Evolutionary conservation across 2,329 filamentous ascomycete species (phyloP).

Genomic region (Apiospora hydei): DNA sequence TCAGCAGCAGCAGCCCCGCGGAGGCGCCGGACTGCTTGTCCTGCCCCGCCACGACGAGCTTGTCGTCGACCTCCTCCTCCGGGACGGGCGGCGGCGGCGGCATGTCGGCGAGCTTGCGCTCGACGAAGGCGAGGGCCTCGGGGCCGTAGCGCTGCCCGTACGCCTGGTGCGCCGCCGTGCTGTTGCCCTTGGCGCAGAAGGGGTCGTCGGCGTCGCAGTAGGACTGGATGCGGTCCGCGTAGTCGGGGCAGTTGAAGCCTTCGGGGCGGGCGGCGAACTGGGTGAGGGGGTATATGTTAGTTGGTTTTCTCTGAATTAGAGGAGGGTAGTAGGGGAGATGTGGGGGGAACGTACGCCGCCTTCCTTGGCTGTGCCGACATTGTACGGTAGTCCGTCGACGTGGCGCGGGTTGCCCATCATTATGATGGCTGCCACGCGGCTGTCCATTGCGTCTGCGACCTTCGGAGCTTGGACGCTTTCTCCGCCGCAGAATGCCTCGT

Average conservation of each 20-base stretch:
- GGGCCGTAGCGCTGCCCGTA: constrained; percentile 65
- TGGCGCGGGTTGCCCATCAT: constrained; percentile 68
- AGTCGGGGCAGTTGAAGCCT: constrained; percentile 60
- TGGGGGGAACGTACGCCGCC: constrained; percentile 58
- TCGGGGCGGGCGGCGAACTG: constrained; percentile 64
- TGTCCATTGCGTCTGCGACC: constrained; percentile 52
- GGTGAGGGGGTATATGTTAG: constrained; percentile 6
- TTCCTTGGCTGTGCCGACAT: constrained; percentile 64
- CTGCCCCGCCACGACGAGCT: not conserved
- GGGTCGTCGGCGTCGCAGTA: constrained; percentile 68
- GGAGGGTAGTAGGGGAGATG: too few species aligned
- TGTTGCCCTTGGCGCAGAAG: constrained; percentile 66
- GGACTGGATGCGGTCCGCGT: constrained; percentile 57
- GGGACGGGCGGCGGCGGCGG: not conserved
- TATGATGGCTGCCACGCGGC: constrained; percentile 63
- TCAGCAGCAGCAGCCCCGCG: too few species aligned
- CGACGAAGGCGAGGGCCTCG: constrained; percentile 63
- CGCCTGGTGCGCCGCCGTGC: constrained; percentile 61
- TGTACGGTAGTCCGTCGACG: constrained; percentile 58
- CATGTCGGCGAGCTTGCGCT: constrained; percentile 51
- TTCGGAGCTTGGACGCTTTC: constrained; percentile 54
- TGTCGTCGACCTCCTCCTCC: not conserved
- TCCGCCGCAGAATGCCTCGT: constrained; percentile 67
- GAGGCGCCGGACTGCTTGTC: constrained; percentile 1
- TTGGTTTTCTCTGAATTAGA: not conserved